Conservation (phyloP, 768 basidiomycete species). For the Leccinum boreale region DNA sequence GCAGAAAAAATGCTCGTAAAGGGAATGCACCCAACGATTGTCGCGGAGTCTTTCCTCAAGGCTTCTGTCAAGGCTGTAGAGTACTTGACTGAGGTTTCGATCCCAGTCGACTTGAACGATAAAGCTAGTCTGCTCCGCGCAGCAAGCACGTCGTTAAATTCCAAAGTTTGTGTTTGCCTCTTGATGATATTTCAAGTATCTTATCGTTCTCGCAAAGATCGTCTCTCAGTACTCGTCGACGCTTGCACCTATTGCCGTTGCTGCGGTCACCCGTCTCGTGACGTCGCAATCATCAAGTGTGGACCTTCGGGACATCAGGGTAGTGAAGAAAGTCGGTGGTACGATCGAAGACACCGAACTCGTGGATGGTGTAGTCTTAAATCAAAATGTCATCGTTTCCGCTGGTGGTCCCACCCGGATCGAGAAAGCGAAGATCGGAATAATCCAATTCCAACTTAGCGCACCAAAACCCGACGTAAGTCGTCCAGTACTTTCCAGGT, state of each 20-base stretch:
- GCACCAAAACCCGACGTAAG: conserved; percentile 96
- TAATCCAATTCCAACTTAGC: conserved; percentile 97
- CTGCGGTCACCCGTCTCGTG: conserved; percentile 88
- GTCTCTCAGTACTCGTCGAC: conserved; percentile 99
- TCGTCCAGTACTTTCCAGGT: not conserved
- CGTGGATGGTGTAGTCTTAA: conserved; percentile 93
- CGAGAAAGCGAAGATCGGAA: conserved; percentile 97
- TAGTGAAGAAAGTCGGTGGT: conserved; percentile 98
- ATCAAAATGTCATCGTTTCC: conserved; percentile 88
- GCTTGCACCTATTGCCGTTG: conserved; percentile 98
- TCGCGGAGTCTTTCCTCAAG: conserved; percentile 92
- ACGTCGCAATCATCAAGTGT: conserved; percentile 90
- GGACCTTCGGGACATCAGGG: conserved; percentile 91
- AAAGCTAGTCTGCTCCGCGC: conserved; percentile 82
- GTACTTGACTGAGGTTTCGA: conserved; percentile 88
- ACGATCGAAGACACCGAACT: conserved; percentile 99
- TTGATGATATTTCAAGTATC: conserved; percentile 1
- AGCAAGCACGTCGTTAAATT: conserved; percentile 93
- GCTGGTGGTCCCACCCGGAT: conserved; percentile 93
- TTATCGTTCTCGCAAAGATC: conserved; percentile 52
- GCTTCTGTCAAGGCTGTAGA: conserved; percentile 93
- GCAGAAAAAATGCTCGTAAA: conserved; percentile 97
- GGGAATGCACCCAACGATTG: conserved; percentile 96
- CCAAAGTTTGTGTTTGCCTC: conserved; percentile 59
- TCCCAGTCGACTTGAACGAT: conserved; percentile 88